These are phyloP conservation scores for Vigna unguiculata DNA, from an alignment of 306 rosid species.

Conservation along the genomic window DNA sequence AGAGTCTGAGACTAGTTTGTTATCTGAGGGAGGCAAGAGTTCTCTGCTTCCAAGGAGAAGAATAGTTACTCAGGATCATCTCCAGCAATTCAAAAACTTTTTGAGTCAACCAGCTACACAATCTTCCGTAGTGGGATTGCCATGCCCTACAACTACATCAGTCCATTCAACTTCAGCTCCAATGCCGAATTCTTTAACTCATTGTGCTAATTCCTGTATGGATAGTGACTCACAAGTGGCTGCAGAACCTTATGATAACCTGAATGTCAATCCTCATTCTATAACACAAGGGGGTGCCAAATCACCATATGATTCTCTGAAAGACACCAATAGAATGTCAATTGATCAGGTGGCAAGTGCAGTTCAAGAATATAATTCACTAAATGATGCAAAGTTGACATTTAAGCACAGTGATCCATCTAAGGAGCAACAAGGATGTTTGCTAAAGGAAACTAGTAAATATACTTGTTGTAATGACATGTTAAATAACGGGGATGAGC, in stretches of 20 bases:
- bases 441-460: constrained; percentile 52
- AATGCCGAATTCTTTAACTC: constrained; percentile 72
- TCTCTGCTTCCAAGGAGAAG: constrained; percentile 65
- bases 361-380: constrained; percentile 49
- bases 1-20: constrained; percentile 60
- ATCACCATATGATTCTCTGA: constrained; percentile 46
- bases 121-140: constrained; percentile 75
- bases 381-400: constrained; percentile 47
- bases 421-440: constrained; percentile 55
- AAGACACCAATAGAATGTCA: constrained; percentile 49
- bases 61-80: constrained; percentile 65
- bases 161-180: constrained; percentile 89
- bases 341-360: constrained; percentile 51
- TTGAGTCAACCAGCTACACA: constrained; percentile 78
- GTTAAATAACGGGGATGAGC: constrained; percentile 50
- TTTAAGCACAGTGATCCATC: constrained; percentile 51
- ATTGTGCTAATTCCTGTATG: constrained; percentile 49
- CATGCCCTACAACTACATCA: constrained; percentile 86
- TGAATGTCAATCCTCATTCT: constrained; percentile 49
- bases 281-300: constrained; percentile 49
- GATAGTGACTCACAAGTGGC: constrained; percentile 51
- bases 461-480: constrained; percentile 48
- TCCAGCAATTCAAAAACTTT: constrained; percentile 76
- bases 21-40: constrained; percentile 64
- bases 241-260: constrained; percentile 49